Evolutionary conservation across 2,329 filamentous ascomycete genomes (phyloP), one percentile per base, ranked within the genome.

Genomic region (Microsporum ferrugineum): DNA sequence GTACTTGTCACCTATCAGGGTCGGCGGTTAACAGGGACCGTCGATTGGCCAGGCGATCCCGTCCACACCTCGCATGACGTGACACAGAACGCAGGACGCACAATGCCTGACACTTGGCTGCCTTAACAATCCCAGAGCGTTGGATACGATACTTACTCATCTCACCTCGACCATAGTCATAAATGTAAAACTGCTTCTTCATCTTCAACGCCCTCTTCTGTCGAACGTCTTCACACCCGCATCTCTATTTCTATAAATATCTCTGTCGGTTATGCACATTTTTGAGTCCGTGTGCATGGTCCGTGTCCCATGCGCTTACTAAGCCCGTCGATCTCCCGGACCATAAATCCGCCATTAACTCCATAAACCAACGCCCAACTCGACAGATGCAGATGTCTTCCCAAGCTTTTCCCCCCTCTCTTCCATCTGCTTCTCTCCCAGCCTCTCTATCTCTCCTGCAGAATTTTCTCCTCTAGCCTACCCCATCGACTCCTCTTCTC

Each of bases 321-420:
- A 55, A 55, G 14, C 51, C 31, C 23, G 51, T 55, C 51, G 51
- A 55, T 55, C 51, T 55, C 51, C 51, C 51, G 51, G 17, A 3
- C 10, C 45, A 17, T 33, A 31, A n/a, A 23, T 55, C 49, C 31
- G 39, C 3, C n/a, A 0, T 39, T 41, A 33, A 31, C 47, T 51
- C 47, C 27, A 14, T 27, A 23, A 23, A 23, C 10, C 0, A 12
- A 23, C n/a, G 17, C n/a, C 47, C 29, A 14, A 10, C 47, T 33
- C 27, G 2, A n/a, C 29, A 1, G 3, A 14, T 7, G 23, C 45
- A 3, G 3, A 3, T 17, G 10, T 7, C 47, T 27, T 33, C 27
- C 4, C 49, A n/a, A 29, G 5, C 49, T 4, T 8, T 34, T 33
- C 2, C 49, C 1, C 12, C 27, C 2, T n/a, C n/a, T 34, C 14